Evolutionary conservation across 371 early-diverging fungal genomes (phyloP), one percentile per base, ranked within the genome.

Genomic region (Actinomortierella wolfii): DNA sequence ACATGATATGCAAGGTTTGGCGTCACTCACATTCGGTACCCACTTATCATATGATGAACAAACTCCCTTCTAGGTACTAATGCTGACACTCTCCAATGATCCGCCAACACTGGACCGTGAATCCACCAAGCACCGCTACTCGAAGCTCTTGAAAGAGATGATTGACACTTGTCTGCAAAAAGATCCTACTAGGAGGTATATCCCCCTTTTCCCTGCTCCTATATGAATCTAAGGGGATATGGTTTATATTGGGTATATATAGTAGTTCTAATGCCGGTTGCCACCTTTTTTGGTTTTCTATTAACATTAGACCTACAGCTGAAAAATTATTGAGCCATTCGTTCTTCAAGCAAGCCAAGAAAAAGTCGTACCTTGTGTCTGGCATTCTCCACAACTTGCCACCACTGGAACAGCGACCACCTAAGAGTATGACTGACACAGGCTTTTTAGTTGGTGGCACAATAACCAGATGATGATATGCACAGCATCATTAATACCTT

Each of bases 61-160:
- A 15, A 3, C 44, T 44, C 21, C 45, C 11, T 14, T 47, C 14
- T 61, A 92, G 91, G 93, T 95, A 2, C 71, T 95, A 17, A 91
- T 93, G 92, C 79, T 95, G 80, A 95, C 94, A 11, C 83, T 95
- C 26, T 89, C 92, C 18, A 92, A 90, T 64, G 92, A 92, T 39
- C 94, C 96, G 4, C 96, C 96, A 5, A 94, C 93, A 3, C 69
- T 95, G 52, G 92, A 92, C 55, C 83, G 93, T 56, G 93, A 93
- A 23, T 74, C 77, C 3, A 84, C 91, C 0, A 82, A 78, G 52
- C 84, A 92, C 78, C 92, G 88, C 57, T 94, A 89, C 66, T 83
- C 89, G 1, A 93, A 86, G 57, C 24, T 78, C 1, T 90, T 94
- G 56, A 92, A 93, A 61, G 94, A 95, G 14, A 88, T 95, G 90